These are phyloP conservation scores for Mycena polygramma DNA, from an alignment of 768 basidiomycete species.

Conservation along the genomic window DNA sequence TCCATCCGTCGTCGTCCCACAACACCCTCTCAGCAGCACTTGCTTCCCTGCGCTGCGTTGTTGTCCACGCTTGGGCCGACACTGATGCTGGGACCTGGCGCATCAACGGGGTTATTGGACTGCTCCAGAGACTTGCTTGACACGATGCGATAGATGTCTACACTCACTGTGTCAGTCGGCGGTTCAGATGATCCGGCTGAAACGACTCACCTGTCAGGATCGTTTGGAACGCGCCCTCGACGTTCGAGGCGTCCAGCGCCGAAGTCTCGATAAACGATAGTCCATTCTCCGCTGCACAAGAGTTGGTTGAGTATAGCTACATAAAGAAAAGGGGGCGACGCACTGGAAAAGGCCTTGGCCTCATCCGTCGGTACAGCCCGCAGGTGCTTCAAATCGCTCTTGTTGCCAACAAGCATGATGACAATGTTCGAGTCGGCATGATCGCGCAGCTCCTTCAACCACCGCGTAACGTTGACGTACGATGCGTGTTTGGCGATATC, in stretches of 20 bases:
- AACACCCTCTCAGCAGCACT: constrained; percentile 67
- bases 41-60: constrained; percentile 66
- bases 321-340: constrained; percentile 44
- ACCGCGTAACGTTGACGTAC: constrained; percentile 93
- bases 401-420: constrained; percentile 97
- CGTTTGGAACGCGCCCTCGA: constrained; percentile 97
- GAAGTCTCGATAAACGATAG: constrained; percentile 99
- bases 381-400: constrained; percentile 99
- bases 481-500: constrained; percentile 96
- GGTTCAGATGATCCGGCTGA: constrained; percentile 10
- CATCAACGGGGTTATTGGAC: constrained; percentile 82
- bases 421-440: constrained; percentile 95
- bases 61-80: constrained; percentile 83
- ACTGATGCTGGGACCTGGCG: constrained; percentile 86
- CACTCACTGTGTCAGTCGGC: constrained; percentile 14
- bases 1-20: not conserved
- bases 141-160: constrained; percentile 98
- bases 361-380: constrained; percentile 98
- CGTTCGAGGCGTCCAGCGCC: constrained; percentile 99
- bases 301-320: not conserved
- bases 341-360: constrained; percentile 91
- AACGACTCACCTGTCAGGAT: constrained; percentile 85
- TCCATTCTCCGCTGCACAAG: constrained; percentile 82
- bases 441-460: constrained; percentile 97
- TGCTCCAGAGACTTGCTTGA: constrained; percentile 96